Evolutionary conservation across 148 eudicot genomes (phyloP).

Genomic region (Cornus kousa): DNA sequence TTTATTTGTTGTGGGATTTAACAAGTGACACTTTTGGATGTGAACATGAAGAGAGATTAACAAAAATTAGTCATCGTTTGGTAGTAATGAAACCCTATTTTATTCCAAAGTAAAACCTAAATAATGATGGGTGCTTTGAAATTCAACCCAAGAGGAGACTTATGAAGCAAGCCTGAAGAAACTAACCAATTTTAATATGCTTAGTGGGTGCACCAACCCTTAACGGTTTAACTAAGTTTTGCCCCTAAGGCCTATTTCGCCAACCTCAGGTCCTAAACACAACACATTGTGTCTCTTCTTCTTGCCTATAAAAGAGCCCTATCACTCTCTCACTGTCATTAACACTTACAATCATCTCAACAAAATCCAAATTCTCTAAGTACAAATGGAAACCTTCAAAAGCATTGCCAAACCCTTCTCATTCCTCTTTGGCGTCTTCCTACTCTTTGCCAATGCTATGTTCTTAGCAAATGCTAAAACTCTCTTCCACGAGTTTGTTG

Average conservation of each 20-base stretch:
- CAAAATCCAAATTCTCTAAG: neutral
- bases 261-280: conserved; percentile 19
- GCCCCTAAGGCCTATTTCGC: conserved; percentile 37
- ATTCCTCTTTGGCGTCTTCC: conserved; percentile 24
- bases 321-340: conserved; percentile 26
- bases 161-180: conserved; percentile 20
- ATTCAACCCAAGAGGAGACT: conserved; percentile 8
- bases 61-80: neutral
- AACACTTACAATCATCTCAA: conserved; percentile 1
- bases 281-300: conserved; percentile 35
- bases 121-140: conserved; percentile 5
- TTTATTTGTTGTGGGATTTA: neutral
- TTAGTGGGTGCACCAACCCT: conserved; percentile 40
- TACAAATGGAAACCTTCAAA: conserved; percentile 18
- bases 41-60: neutral
- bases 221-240: conserved; percentile 24
- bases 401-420: conserved; percentile 12
- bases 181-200: conserved; percentile 13
- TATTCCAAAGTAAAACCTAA: neutral
- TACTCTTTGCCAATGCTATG: conserved; percentile 30
- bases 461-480: conserved; percentile 44
- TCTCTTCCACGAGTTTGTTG: conserved; percentile 68
- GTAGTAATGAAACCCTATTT: neutral
- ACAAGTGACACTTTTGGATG: neutral
- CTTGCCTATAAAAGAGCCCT: conserved; percentile 34